Evolutionary conservation across 2,329 filamentous ascomycete genomes (phyloP).

Genomic region (Nothophaeocryptopus gaeumannii): DNA sequence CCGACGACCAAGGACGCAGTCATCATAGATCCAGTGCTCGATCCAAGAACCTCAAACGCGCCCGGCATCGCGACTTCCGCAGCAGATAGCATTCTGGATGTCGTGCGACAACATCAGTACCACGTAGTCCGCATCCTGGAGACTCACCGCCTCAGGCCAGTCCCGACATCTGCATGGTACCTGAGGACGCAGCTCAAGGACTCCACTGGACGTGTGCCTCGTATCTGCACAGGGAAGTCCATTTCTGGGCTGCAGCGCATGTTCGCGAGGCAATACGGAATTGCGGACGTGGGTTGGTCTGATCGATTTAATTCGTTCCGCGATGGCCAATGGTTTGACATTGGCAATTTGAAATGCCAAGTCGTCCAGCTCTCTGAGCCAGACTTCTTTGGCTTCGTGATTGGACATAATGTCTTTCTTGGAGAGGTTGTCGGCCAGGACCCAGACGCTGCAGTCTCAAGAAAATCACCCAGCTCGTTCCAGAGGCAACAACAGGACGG

Average conservation of each 20-base stretch:
- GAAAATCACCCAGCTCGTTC: not conserved
- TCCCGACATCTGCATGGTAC: conserved; percentile 59
- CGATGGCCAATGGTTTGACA: conserved; percentile 53
- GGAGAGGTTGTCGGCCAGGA: conserved; percentile 26
- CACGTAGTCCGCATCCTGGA: conserved; percentile 56
- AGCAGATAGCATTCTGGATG: conserved; percentile 52
- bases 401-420: conserved; percentile 46
- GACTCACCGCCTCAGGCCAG: conserved; percentile 62
- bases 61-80: conserved; percentile 47
- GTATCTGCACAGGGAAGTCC: conserved; percentile 55
- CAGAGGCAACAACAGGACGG: conserved; percentile 3
- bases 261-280: conserved; percentile 51
- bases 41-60: conserved; percentile 50
- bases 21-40: conserved; percentile 62
- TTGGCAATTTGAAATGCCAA: conserved; percentile 48
- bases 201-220: conserved; percentile 38
- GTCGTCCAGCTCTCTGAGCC: conserved; percentile 59
- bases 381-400: conserved; percentile 58
- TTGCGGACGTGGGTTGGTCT: conserved; percentile 44
- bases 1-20: conserved; percentile 48
- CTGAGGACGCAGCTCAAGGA: conserved; percentile 48
- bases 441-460: conserved; percentile 1
- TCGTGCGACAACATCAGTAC: conserved; percentile 48
- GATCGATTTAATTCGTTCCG: conserved; percentile 55
- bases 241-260: conserved; percentile 52